phyloP scores from a whole-genome alignment of 352 stramenopile genomes.

The Globisporangium cylindrosporum region DNA sequence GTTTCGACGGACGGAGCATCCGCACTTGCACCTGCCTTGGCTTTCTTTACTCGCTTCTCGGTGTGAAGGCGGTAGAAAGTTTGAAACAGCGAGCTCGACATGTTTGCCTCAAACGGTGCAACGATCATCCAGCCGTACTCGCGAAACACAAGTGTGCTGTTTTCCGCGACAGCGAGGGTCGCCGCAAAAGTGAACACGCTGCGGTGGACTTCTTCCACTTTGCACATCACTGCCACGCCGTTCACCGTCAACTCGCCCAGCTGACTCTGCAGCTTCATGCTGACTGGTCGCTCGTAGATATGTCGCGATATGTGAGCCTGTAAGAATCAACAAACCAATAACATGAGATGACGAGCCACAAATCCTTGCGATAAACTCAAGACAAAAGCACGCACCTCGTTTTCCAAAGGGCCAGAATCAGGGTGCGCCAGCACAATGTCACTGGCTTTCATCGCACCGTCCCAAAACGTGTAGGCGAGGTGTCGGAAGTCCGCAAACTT shows the following conservation, averaged over 20 bases:
- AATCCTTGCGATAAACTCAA: not conserved
- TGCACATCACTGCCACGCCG: conserved; percentile 9
- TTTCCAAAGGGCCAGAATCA: not conserved
- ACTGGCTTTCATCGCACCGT: not conserved
- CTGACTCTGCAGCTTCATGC: conserved; percentile 1
- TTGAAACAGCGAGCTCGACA: conserved; percentile 2
- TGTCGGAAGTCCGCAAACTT: conserved; percentile 8
- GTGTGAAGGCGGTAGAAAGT: conserved; percentile 14
- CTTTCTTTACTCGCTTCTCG: conserved; percentile 1
- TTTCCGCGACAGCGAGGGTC: conserved; percentile 8
- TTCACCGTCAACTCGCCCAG: conserved; percentile 5
- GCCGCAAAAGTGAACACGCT: conserved; percentile 16
- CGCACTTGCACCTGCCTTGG: not conserved
- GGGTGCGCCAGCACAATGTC: not conserved
- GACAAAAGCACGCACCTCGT: not conserved
- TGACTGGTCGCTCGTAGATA: not conserved
- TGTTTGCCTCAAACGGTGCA: not conserved
- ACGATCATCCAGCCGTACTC: conserved; percentile 17
- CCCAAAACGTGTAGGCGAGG: conserved; percentile 5
- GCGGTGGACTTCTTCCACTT: conserved; percentile 11
- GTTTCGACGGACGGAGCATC: not conserved
- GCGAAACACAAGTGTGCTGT: conserved; percentile 8
- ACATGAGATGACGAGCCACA: not conserved
- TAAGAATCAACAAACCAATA: not conserved
- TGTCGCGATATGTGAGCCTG: not conserved